Base-by-base conservation (phyloP, 805 yeast genomes). In the Kregervanrija fluxuum region DNA sequence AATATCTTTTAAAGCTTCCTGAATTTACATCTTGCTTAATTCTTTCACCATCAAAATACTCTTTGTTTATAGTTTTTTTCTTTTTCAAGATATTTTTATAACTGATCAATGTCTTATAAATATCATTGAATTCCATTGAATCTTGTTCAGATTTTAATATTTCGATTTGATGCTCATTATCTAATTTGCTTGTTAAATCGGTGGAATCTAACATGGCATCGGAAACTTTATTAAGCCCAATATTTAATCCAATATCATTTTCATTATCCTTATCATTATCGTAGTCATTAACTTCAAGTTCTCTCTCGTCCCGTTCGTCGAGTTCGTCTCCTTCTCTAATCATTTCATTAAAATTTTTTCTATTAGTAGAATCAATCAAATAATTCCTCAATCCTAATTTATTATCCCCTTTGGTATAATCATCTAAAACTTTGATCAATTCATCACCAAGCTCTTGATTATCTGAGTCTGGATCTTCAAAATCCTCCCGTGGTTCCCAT, bases 71-170 rank as follows among this genome's bases (percentile, higher is more conserved):
- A 11, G 10, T 28, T 28, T 30, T 35, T 15, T 39, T 39, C 9
- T 39, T 10, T 12, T 30, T 22, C 17, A 43, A 13, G 41, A 38
- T 36, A 9, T 34, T 11, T 15, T 41, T 34, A 38, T 38, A 49
- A 9, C 37, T 45, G 35, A 44, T 36, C 40, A 51, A 35, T 28
- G 40, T 42, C 14, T 38, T 14, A 39, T 50, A 45, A 8, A 51
- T 33, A 31, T 51, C 55, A 34, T 44, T 42, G 32, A 43, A 48
- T 14, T 44, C 47, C 8, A 36, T 15, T 11, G 37, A 13, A 28
- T 48, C 47, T 30, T 48, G 48, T 31, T 40, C 35, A 22, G 41
- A 30, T 22, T 22, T 22, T 22, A 22, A 6, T 6, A 22, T 22
- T 22, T 22, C 28, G 6, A 22, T 37, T 31, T 37, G n/a, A 13